These are phyloP conservation scores for Aspergillus sp. DNA, from an alignment of 2,329 filamentous ascomycete genomes.

Conservation along the genomic window DNA sequence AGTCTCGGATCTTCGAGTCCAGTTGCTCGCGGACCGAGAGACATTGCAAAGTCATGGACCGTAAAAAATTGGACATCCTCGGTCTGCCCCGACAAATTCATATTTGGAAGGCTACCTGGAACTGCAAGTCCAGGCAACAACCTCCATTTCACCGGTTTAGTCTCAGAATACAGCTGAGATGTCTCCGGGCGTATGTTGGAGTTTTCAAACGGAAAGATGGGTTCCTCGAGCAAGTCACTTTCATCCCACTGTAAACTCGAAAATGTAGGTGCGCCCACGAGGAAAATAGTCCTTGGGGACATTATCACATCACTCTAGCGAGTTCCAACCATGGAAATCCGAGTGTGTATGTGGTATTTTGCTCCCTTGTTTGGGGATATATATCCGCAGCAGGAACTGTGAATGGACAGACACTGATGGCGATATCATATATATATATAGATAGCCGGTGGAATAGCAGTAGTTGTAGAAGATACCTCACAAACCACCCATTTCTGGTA, in stretches of 20 bases:
- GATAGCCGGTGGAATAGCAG: background rate
- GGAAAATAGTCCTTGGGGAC: constrained; percentile 44
- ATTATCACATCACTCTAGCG: constrained; percentile 18
- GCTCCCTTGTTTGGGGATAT: background rate
- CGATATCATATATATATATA: background rate
- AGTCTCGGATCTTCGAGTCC: constrained; percentile 40
- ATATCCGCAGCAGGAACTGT: background rate
- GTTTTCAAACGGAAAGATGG: constrained; percentile 37
- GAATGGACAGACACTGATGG: background rate
- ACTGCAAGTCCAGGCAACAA: constrained; percentile 22
- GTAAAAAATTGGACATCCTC: constrained; percentile 30
- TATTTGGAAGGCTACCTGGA: constrained; percentile 8
- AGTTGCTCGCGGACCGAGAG: constrained; percentile 10
- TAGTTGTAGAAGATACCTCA: background rate
- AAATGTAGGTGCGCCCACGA: constrained; percentile 62
- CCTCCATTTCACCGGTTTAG: constrained; percentile 29
- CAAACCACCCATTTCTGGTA: background rate
- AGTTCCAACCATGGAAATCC: constrained; percentile 2
- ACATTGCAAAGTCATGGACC: constrained; percentile 27
- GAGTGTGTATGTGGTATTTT: background rate
- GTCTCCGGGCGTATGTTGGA: constrained; percentile 8
- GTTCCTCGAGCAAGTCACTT: constrained; percentile 50
- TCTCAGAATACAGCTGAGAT: constrained; percentile 10
- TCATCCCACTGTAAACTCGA: constrained; percentile 57
- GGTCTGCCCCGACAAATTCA: background rate